phyloP scores from a whole-genome alignment of 1,284 basidiomycete genomes.

The Pascua guehoae region DNA sequence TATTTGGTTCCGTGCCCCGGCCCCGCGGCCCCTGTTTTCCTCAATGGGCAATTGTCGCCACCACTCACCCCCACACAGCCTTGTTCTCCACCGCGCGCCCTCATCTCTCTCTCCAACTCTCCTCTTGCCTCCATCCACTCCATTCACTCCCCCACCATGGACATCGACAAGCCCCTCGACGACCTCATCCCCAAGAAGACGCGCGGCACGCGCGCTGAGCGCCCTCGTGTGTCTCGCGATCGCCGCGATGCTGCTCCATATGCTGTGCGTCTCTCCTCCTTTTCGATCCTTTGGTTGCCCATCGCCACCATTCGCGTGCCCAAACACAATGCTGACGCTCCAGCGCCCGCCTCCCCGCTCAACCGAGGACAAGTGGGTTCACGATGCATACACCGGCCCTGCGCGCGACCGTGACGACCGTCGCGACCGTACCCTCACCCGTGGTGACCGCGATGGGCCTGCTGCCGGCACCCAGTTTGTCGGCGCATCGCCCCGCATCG shows the following conservation, averaged over 20 bases:
- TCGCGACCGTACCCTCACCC: slow-evolving; percentile 10
- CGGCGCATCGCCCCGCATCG: slow-evolving; percentile 60
- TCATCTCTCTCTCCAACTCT: not conserved
- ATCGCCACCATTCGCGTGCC: not conserved
- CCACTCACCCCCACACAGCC: not conserved
- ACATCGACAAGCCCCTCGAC: slow-evolving; percentile 47
- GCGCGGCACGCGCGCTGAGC: slow-evolving; percentile 9
- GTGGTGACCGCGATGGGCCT: slow-evolving; percentile 5
- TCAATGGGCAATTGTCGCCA: too few relatives aligned
- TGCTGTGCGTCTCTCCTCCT: slow-evolving; percentile 21
- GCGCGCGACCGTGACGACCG: slow-evolving; percentile 4
- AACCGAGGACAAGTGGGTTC: slow-evolving; percentile 47
- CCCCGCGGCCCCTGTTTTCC: too few relatives aligned
- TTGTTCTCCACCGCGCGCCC: not conserved
- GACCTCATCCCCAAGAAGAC: slow-evolving; percentile 39
- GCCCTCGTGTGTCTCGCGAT: slow-evolving; percentile 21
- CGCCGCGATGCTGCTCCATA: slow-evolving; percentile 33
- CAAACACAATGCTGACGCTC: not conserved
- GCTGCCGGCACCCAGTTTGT: slow-evolving; percentile 27
- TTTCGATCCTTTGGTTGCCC: not conserved
- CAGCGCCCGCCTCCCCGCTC: slow-evolving; percentile 48
- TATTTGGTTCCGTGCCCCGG: too few relatives aligned
- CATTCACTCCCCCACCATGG: slow-evolving; percentile 28
- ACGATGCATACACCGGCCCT: slow-evolving; percentile 43
- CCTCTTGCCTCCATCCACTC: too few relatives aligned